Conservation (phyloP, 1,284 basidiomycete genomes). For the Boletus mariae region DNA sequence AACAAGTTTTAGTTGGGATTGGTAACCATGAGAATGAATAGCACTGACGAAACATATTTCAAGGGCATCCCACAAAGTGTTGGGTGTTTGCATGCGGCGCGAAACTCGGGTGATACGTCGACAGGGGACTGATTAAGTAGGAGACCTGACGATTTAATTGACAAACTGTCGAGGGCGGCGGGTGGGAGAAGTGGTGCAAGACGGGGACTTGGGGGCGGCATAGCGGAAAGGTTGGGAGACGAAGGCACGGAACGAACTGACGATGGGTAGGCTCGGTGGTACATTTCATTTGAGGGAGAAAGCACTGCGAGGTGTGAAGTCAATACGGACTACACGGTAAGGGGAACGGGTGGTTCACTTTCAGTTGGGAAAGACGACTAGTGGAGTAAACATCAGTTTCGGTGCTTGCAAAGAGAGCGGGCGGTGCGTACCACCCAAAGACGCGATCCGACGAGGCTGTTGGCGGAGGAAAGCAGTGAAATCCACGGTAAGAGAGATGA, state of each 20-base stretch:
- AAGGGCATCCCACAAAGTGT: slow-evolving; percentile 53
- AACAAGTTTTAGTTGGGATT: slow-evolving; percentile 2
- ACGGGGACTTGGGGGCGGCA: slow-evolving; percentile 32
- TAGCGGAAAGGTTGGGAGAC: slow-evolving; percentile 26
- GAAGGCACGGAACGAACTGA: slow-evolving; percentile 38
- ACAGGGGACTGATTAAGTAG: slow-evolving; percentile 33
- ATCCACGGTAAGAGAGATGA: background rate
- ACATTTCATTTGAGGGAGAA: slow-evolving; percentile 36
- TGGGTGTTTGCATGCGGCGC: slow-evolving; percentile 31
- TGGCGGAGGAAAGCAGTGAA: slow-evolving; percentile 6
- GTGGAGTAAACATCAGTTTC: background rate
- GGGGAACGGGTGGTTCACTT: slow-evolving; percentile 18
- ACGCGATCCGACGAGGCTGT: slow-evolving; percentile 16
- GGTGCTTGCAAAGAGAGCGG: background rate
- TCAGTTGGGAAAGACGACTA: slow-evolving; percentile 8
- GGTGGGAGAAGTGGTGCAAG: slow-evolving; percentile 37
- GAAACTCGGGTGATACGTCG: slow-evolving; percentile 26
- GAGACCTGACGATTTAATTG: slow-evolving; percentile 32
- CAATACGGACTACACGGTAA: slow-evolving; percentile 9
- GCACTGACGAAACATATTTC: slow-evolving; percentile 61
- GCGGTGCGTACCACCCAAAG: background rate
- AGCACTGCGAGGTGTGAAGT: slow-evolving; percentile 27
- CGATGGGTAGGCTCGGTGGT: slow-evolving; percentile 40
- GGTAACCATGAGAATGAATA: background rate
- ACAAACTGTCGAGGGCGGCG: slow-evolving; percentile 29